A percentile compares a stretch with the other conserved stretches of the same genome.
Evolutionary conservation across 352 stramenopile genomes (phyloP).

Genomic region (Globisporangium iwayamae): DNA sequence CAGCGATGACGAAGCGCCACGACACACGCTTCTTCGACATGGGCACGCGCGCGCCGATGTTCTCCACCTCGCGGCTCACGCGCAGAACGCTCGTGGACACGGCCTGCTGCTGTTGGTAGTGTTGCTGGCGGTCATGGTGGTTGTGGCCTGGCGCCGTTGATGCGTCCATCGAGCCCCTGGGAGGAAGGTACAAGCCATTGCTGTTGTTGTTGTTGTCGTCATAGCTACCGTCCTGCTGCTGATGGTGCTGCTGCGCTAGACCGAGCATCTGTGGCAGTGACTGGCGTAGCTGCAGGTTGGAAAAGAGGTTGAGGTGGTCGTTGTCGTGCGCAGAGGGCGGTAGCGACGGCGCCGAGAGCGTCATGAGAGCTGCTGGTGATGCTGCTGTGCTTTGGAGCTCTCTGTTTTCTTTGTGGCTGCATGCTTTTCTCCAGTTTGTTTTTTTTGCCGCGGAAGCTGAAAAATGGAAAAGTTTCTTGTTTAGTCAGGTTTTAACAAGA

Average conservation of each 20-base stretch:
- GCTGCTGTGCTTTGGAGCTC: neutral
- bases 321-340: slow-evolving; percentile 20
- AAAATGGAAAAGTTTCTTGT: neutral
- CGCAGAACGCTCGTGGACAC: slow-evolving; percentile 33
- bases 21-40: slow-evolving; percentile 85
- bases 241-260: slow-evolving; percentile 3
- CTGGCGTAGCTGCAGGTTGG: slow-evolving; percentile 30
- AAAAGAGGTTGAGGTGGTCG: slow-evolving; percentile 11
- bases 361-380: slow-evolving; percentile 21
- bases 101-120: neutral
- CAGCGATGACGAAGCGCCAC: slow-evolving; percentile 78
- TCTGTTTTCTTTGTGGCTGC: slow-evolving; percentile 1
- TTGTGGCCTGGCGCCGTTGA: neutral
- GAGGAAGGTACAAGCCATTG: neutral
- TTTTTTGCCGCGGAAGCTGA: neutral
- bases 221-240: neutral
- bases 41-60: slow-evolving; percentile 75
- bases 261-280: neutral
- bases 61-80: slow-evolving; percentile 72
- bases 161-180: neutral
- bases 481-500: neutral
- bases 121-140: neutral
- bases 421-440: neutral
- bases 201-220: slow-evolving; percentile 1
- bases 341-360: slow-evolving; percentile 40